Evolutionary conservation across 129 eudicot species (phyloP).

Genomic region (Tanacetum coccineum): DNA sequence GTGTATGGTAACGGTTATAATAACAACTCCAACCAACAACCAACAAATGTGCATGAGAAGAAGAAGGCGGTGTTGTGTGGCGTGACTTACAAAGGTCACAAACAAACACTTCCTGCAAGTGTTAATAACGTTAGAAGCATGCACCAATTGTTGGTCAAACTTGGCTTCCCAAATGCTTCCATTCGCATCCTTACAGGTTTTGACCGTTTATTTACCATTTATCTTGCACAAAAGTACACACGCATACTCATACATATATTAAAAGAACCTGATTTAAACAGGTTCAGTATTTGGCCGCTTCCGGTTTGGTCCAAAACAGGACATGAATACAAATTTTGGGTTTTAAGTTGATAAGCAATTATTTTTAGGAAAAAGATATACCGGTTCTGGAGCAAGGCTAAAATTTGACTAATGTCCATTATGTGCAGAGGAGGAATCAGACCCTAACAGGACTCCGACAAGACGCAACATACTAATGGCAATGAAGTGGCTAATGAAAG

Average conservation of each 20-base stretch:
- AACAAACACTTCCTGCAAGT: slow-evolving; percentile 53
- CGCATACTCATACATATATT: neutral
- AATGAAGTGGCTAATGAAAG: slow-evolving; percentile 56
- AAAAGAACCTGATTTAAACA: no score
- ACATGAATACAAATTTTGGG: no score
- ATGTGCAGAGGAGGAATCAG: slow-evolving; percentile 47
- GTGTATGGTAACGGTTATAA: slow-evolving; percentile 21
- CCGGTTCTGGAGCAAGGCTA: no score
- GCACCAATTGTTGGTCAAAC: slow-evolving; percentile 38
- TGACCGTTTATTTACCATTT: slow-evolving; percentile 1
- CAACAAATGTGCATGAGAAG: slow-evolving; percentile 35
- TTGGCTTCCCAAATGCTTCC: slow-evolving; percentile 51
- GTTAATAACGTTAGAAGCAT: slow-evolving; percentile 46
- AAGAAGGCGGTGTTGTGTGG: slow-evolving; percentile 71
- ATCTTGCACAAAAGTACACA: neutral
- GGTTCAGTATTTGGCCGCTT: no score
- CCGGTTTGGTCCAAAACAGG: no score
- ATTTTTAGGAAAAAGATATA: no score
- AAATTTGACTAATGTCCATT: neutral
- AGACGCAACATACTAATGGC: slow-evolving; percentile 49
- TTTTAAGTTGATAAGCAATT: no score
- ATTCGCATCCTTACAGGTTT: slow-evolving; percentile 66
- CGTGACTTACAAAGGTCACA: slow-evolving; percentile 58
- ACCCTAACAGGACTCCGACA: slow-evolving; percentile 49
- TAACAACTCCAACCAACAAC: slow-evolving; percentile 29